Conservation (phyloP, 2,329 filamentous ascomycete genomes). For the Hypocreales sp. region DNA sequence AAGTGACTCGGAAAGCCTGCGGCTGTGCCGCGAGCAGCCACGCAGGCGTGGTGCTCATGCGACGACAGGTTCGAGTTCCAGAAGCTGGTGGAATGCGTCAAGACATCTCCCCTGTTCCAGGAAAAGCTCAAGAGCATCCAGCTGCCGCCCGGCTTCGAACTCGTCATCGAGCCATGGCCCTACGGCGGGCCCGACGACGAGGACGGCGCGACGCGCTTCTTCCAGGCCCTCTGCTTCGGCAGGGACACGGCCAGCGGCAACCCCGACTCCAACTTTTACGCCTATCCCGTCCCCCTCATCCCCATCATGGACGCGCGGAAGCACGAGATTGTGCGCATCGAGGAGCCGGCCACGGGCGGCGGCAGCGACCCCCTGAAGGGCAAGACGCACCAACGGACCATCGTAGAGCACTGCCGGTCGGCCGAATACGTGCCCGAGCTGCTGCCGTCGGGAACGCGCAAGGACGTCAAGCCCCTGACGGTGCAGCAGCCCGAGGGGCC, state of each 20-base stretch:
- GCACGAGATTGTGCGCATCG: conserved; percentile 16
- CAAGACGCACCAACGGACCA: conserved; percentile 4
- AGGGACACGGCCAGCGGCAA: conserved; percentile 17
- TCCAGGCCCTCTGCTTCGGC: conserved; percentile 18
- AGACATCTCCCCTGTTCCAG: conserved; percentile 14
- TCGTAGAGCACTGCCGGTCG: conserved; percentile 15
- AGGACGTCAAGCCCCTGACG: conserved; percentile 43
- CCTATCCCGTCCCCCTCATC: conserved; percentile 34
- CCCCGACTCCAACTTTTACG: conserved; percentile 37
- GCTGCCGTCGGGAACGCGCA: conserved; percentile 22
- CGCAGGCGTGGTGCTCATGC: no score
- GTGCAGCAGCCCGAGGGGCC: conserved; percentile 20
- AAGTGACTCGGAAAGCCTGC: conserved; percentile 5
- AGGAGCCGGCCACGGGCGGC: conserved; percentile 18
- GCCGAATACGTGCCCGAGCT: conserved; percentile 27
- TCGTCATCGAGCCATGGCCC: conserved; percentile 19
- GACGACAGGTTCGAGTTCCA: conserved; percentile 20
- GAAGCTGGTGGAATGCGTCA: conserved; percentile 14
- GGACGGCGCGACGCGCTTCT: conserved; percentile 15
- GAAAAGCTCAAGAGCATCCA: conserved; percentile 13
- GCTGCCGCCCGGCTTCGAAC: conserved; percentile 12
- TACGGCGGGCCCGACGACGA: conserved; percentile 13
- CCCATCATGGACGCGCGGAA: conserved; percentile 21
- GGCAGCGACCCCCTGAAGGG: conserved; percentile 10
- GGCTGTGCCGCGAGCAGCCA: no score